A percentile compares a stretch with the other conserved stretches of the same genome.
These are phyloP conservation scores for Lobosporangium transversale DNA, from an alignment of 192 early-diverging fungal genomes.

Conservation along the genomic window DNA sequence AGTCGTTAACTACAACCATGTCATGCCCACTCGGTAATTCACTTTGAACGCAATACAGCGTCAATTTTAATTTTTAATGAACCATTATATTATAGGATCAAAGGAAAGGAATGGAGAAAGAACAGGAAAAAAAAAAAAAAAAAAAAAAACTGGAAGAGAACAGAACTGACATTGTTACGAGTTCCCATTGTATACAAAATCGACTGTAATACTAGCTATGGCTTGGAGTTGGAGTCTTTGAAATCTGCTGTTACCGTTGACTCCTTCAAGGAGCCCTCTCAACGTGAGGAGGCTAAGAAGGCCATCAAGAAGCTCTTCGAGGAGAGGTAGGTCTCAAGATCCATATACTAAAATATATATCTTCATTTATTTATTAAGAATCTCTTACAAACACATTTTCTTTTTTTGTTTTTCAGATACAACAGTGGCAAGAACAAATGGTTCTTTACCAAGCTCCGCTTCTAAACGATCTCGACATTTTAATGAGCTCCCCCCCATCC, in stretches of 20 bases:
- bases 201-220: constrained; percentile 84
- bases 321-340: constrained; percentile 66
- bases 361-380: too few species aligned
- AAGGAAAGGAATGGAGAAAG: too few species aligned
- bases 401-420: constrained; percentile 65
- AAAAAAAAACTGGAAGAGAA: too few species aligned
- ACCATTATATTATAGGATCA: too few species aligned
- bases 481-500: background rate
- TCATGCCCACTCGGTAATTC: constrained; percentile 97
- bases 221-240: constrained; percentile 93
- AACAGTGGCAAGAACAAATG: constrained; percentile 99
- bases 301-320: constrained; percentile 95
- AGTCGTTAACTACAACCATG: constrained; percentile 98
- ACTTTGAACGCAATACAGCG: too few species aligned
- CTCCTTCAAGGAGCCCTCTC: constrained; percentile 94
- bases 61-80: too few species aligned
- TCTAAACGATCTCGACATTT: constrained; percentile 63
- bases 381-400: too few species aligned
- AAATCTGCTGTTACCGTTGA: constrained; percentile 89
- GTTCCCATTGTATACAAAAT: too few species aligned
- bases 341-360: too few species aligned
- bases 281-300: constrained; percentile 91
- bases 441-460: constrained; percentile 99
- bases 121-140: too few species aligned
- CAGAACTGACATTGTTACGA: too few species aligned